Percentiles rank a stretch among this genome's conserved stretches.
Evolutionary conservation across 345 rosid species (phyloP).

Genomic region (Hibiscus syriacus): DNA sequence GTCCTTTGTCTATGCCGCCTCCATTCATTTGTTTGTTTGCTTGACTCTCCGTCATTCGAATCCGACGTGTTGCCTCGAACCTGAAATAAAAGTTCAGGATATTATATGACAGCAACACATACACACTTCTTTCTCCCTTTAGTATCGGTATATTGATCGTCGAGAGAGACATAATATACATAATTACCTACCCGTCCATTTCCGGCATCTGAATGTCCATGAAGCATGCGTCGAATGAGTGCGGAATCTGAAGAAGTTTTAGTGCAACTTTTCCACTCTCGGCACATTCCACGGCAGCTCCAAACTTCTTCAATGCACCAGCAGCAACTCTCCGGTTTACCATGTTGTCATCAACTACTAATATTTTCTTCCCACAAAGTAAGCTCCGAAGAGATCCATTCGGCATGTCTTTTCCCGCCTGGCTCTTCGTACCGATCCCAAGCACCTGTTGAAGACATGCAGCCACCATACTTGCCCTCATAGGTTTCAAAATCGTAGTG

Average conservation of each 20-base stretch:
- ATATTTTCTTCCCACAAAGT: constrained; percentile 68
- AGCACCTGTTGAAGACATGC: constrained; percentile 89
- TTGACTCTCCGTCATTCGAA: constrained; percentile 67
- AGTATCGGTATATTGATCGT: too few species aligned
- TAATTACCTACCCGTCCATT: constrained; percentile 79
- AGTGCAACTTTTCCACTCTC: constrained; percentile 82
- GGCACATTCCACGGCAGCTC: constrained; percentile 84
- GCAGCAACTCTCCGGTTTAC: constrained; percentile 93
- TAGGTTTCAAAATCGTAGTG: constrained; percentile 84
- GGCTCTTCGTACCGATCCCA: constrained; percentile 55
- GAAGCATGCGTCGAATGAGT: constrained; percentile 86
- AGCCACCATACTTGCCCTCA: constrained; percentile 92
- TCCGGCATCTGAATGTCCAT: constrained; percentile 99
- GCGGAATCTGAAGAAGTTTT: constrained; percentile 66
- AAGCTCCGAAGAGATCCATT: constrained; percentile 50
- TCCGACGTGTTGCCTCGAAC: constrained; percentile 81
- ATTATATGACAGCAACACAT: not conserved
- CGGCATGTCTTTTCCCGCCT: constrained; percentile 27
- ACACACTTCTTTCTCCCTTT: too few species aligned
- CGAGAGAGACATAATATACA: too few species aligned
- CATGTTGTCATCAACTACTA: constrained; percentile 87
- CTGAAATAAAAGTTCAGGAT: constrained; percentile 25
- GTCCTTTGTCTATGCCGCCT: constrained; percentile 16
- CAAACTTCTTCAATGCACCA: constrained; percentile 90
- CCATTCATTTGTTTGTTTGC: constrained; percentile 46